Conservation (phyloP, 2,329 filamentous ascomycete genomes). For the Colletotrichum brevisporum region DNA sequence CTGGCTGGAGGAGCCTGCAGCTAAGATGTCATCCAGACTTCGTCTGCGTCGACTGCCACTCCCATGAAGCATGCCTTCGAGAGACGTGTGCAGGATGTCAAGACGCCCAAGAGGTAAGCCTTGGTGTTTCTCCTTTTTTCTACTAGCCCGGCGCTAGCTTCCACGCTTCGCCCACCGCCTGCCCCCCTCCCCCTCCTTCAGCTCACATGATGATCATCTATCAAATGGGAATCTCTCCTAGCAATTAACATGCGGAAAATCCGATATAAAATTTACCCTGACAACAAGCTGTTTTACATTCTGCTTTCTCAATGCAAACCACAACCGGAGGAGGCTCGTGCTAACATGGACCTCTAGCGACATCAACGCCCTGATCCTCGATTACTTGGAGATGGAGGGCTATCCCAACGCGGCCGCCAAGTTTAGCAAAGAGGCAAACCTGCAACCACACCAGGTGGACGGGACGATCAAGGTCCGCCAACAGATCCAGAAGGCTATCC, state of each 20-base stretch:
- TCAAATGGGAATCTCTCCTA: slow-evolving; percentile 99
- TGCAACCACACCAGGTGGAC: slow-evolving; percentile 79
- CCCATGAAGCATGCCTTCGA: slow-evolving; percentile 83
- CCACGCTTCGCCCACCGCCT: slow-evolving; percentile 21
- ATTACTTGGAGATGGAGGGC: slow-evolving; percentile 96
- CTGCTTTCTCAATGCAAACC: slow-evolving; percentile 11
- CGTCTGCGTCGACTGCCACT: slow-evolving; percentile 80
- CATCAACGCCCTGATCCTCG: slow-evolving; percentile 94
- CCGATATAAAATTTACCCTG: slow-evolving; percentile 81
- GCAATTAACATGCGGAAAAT: slow-evolving; percentile 89
- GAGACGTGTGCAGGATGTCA: slow-evolving; percentile 84
- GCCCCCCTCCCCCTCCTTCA: slow-evolving; percentile 40
- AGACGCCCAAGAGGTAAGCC: slow-evolving; percentile 90
- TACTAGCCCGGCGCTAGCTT: slow-evolving; percentile 31
- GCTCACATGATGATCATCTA: slow-evolving; percentile 82
- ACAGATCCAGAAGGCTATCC: slow-evolving; percentile 87
- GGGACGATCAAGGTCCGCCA: slow-evolving; percentile 83
- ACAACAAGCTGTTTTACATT: slow-evolving; percentile 37
- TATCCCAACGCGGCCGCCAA: slow-evolving; percentile 93
- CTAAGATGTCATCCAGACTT: slow-evolving; percentile 65
- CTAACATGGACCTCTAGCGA: slow-evolving; percentile 73
- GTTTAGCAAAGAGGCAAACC: slow-evolving; percentile 94
- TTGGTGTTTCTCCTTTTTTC: slow-evolving; percentile 16
- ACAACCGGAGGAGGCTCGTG: slow-evolving; percentile 17
- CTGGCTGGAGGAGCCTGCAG: slow-evolving; percentile 12